phyloP scores from a whole-genome alignment of 306 rosid genomes.

The Quercus agrifolia region DNA sequence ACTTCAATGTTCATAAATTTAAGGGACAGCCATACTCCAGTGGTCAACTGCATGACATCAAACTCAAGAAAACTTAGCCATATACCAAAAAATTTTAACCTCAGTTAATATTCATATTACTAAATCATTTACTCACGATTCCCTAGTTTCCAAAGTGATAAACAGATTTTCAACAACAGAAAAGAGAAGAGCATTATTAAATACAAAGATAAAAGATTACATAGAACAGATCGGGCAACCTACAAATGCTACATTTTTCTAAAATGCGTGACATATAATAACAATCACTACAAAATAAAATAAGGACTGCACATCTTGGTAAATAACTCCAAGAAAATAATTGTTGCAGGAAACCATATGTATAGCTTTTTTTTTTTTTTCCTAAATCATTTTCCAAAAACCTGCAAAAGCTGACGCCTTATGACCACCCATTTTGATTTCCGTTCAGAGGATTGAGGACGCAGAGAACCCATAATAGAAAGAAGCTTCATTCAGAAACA shows the following conservation, averaged over 20 bases:
- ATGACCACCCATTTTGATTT: conserved; percentile 87
- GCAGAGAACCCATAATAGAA: conserved; percentile 87
- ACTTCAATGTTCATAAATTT: too few relatives aligned
- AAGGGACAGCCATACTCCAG: background rate
- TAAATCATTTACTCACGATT: background rate
- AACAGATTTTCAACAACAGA: background rate
- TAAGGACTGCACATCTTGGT: conserved; percentile 1
- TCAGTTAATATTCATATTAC: background rate
- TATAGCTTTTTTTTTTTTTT: background rate
- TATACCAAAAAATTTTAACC: background rate
- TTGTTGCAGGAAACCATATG: conserved; percentile 12
- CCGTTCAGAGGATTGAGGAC: conserved; percentile 86
- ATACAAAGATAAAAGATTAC: background rate
- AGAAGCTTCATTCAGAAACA: conserved; percentile 66
- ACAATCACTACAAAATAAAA: background rate
- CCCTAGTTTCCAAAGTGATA: background rate
- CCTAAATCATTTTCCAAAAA: conserved; percentile 25
- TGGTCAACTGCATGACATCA: background rate
- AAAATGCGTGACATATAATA: background rate
- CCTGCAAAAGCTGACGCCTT: conserved; percentile 97
- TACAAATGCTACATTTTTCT: background rate
- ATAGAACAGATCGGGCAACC: background rate
- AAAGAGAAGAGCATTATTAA: background rate
- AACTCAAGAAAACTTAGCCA: background rate
- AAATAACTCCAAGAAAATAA: conserved; percentile 13